Conservation (phyloP, 352 stramenopile species). For the Peronospora destructor region DNA sequence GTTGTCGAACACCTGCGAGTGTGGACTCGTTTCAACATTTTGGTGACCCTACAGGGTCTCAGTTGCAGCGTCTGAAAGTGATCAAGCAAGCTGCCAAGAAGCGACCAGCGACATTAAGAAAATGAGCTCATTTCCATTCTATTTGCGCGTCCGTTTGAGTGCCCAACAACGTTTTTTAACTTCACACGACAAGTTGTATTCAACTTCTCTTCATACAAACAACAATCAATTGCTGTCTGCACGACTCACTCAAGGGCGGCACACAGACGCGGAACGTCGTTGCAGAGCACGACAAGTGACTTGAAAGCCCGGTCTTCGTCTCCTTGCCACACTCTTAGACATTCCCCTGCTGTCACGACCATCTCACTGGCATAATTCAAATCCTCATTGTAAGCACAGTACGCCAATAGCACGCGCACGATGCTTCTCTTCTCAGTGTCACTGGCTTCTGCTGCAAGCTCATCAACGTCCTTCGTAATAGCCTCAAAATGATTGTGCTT, state of each 20-base stretch:
- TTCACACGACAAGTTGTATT: constrained; percentile 9
- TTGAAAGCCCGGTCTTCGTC: constrained; percentile 64
- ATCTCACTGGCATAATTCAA: constrained; percentile 54
- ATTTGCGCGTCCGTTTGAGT: neutral
- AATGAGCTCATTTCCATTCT: constrained; percentile 6
- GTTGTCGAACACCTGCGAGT: constrained; percentile 7
- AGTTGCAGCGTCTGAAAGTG: constrained; percentile 44
- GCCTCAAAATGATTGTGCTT: constrained; percentile 42
- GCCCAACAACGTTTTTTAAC: neutral
- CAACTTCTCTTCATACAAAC: constrained; percentile 15
- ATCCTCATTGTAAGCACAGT: constrained; percentile 72
- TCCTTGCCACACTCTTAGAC: constrained; percentile 53
- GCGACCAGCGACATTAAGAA: constrained; percentile 3
- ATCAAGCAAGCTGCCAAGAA: constrained; percentile 20
- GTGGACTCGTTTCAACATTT: constrained; percentile 55
- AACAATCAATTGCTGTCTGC: constrained; percentile 2
- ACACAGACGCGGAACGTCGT: constrained; percentile 55
- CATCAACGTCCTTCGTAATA: constrained; percentile 47
- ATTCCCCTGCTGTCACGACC: constrained; percentile 56
- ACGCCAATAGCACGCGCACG: constrained; percentile 57
- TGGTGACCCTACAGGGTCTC: constrained; percentile 44
- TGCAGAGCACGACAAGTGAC: constrained; percentile 60
- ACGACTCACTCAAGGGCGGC: constrained; percentile 25
- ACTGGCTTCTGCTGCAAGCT: constrained; percentile 23
- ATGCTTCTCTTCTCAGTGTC: constrained; percentile 40